Evolutionary conservation across 1,284 basidiomycete genomes (phyloP).

Genomic region (Anthracocystis setariae): DNA sequence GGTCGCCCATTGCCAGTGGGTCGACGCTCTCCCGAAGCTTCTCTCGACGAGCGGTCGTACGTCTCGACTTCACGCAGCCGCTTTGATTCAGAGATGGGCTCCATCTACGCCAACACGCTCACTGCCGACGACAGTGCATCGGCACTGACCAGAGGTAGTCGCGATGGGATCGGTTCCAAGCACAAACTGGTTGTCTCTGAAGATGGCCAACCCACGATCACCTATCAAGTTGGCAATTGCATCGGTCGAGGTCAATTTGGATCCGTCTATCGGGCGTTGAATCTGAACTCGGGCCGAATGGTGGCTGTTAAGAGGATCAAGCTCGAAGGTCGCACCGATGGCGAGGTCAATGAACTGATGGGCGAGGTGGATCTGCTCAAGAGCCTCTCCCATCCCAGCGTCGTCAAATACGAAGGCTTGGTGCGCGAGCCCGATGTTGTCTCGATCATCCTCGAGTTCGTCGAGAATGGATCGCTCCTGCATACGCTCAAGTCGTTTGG

Average conservation of each 20-base stretch:
- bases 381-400: slow-evolving; percentile 91
- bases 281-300: slow-evolving; percentile 72
- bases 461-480: slow-evolving; percentile 73
- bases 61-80: slow-evolving; percentile 43
- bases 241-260: slow-evolving; percentile 97
- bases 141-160: slow-evolving; percentile 22
- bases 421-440: slow-evolving; percentile 59
- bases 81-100: slow-evolving; percentile 57
- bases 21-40: slow-evolving; percentile 33
- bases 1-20: slow-evolving; percentile 17
- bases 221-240: slow-evolving; percentile 78
- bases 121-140: slow-evolving; percentile 45
- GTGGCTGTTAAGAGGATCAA: slow-evolving; percentile 92
- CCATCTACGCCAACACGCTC: slow-evolving; percentile 57
- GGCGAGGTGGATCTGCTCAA: slow-evolving; percentile 99
- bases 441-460: slow-evolving; percentile 73
- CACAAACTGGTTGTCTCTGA: slow-evolving; percentile 83
- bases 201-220: slow-evolving; percentile 80
- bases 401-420: slow-evolving; percentile 92
- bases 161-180: slow-evolving; percentile 48
- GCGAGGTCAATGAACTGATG: slow-evolving; percentile 99
- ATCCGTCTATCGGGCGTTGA: slow-evolving; percentile 90
- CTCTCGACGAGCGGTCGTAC: slow-evolving; percentile 36
- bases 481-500: slow-evolving; percentile 77
- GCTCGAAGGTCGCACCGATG: slow-evolving; percentile 92